Percentiles rank a stretch among this genome's conserved stretches.
Conservation (phyloP, 1,284 basidiomycete genomes). For the Microstroma glucosiphilum region DNA sequence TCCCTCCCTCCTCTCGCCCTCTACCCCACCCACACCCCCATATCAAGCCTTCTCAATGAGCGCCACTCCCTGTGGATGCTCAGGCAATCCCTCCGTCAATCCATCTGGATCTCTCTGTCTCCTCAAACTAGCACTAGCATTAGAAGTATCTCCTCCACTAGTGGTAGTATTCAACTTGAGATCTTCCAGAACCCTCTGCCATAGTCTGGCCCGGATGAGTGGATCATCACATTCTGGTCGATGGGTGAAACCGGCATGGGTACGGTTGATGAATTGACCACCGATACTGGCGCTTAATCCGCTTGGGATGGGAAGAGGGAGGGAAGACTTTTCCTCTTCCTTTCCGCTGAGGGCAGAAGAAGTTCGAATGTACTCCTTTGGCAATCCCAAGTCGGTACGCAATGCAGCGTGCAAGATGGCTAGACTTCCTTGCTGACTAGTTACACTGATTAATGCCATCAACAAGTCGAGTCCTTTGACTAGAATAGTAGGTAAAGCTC, state of each 20-base stretch:
- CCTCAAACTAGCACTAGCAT: no score
- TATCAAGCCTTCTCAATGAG: no score
- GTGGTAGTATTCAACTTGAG: conserved; percentile 24
- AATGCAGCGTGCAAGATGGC: conserved; percentile 30
- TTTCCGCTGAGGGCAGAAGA: conserved; percentile 16
- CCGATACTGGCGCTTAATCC: conserved; percentile 12
- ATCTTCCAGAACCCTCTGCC: conserved; percentile 37
- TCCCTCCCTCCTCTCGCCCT: no score
- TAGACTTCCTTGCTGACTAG: conserved; percentile 24
- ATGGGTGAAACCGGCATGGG: conserved; percentile 15
- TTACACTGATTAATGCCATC: conserved; percentile 16
- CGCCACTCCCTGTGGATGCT: no score
- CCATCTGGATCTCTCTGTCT: no score
- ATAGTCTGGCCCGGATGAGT: conserved; percentile 31
- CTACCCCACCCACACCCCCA: no score
- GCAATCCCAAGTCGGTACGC: conserved; percentile 25
- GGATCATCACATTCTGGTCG: conserved; percentile 33
- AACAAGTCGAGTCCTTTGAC: conserved; percentile 9
- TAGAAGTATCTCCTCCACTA: no score
- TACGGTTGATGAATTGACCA: conserved; percentile 32
- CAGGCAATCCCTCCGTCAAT: no score
- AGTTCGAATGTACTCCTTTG: conserved; percentile 11
- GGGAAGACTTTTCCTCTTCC: neutral
- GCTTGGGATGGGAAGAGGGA: neutral
- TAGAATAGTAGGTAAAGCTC: conserved; percentile 1